Conservation (phyloP, 1,284 basidiomycete species). For the Ganoderma multipileum region DNA sequence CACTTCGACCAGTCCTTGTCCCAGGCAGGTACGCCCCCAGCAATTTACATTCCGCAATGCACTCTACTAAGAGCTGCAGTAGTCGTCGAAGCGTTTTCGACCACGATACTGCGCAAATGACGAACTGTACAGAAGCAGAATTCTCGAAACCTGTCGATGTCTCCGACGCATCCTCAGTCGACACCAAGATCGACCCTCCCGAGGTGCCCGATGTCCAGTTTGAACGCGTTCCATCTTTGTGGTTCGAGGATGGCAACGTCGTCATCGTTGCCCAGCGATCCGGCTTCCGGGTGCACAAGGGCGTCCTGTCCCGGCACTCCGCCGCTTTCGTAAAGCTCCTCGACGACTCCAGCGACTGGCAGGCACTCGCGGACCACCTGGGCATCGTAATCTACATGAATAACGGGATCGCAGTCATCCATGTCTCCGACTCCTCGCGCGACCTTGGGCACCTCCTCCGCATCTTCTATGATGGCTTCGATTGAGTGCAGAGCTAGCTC, state of each 20-base stretch:
- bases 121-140: not conserved
- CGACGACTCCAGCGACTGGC: not conserved
- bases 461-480: not conserved
- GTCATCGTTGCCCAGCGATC: not conserved
- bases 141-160: not conserved
- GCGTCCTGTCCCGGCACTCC: not conserved
- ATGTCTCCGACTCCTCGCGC: not conserved
- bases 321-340: not conserved
- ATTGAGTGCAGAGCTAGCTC: not conserved
- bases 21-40: not conserved
- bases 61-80: not conserved
- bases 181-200: not conserved
- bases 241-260: conserved; percentile 20
- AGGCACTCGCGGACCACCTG: not conserved
- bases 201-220: too few species aligned
- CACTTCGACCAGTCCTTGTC: not conserved
- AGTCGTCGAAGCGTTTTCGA: not conserved
- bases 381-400: not conserved
- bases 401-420: not conserved
- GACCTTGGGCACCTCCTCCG: conserved; percentile 3
- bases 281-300: conserved; percentile 13
- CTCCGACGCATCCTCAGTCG: not conserved
- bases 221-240: not conserved
- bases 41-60: too few species aligned
- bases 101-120: not conserved